phyloP scores from a whole-genome alignment of 352 stramenopile genomes.

The Globisporangium recalcitrans region DNA sequence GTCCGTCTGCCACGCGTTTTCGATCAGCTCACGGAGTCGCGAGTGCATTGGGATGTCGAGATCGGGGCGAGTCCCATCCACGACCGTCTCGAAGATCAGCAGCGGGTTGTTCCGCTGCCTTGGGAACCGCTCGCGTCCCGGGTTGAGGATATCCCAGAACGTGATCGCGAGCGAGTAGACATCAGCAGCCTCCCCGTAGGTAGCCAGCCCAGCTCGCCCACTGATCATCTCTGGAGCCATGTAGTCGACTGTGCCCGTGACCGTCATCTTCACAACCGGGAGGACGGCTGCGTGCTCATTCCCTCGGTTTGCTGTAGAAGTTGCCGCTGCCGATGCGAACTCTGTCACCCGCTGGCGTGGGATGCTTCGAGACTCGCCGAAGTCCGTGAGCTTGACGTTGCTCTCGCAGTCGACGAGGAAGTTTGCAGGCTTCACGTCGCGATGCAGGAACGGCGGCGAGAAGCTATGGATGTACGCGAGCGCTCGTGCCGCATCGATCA shows the following conservation, averaged over 20 bases:
- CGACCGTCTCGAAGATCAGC: conserved; percentile 43
- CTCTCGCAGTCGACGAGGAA: conserved; percentile 50
- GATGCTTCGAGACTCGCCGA: conserved; percentile 55
- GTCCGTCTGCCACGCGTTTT: conserved; percentile 47
- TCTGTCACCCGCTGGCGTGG: conserved; percentile 14
- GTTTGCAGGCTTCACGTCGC: conserved; percentile 62
- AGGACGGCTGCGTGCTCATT: neutral
- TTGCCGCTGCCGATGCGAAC: neutral
- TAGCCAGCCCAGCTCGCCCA: conserved; percentile 33
- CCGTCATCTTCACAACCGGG: conserved; percentile 41
- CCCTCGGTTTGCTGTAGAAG: neutral
- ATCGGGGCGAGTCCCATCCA: conserved; percentile 38
- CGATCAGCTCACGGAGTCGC: conserved; percentile 54
- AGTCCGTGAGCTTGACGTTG: conserved; percentile 65
- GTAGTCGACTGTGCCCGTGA: conserved; percentile 67
- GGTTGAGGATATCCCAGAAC: conserved; percentile 67
- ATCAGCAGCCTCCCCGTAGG: conserved; percentile 62
- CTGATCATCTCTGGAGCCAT: conserved; percentile 74
- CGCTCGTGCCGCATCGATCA: conserved; percentile 54
- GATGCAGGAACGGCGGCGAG: conserved; percentile 51
- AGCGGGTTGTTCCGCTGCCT: conserved; percentile 34
- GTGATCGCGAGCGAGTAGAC: conserved; percentile 64
- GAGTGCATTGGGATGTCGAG: conserved; percentile 34
- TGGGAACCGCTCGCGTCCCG: conserved; percentile 42
- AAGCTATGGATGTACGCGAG: conserved; percentile 69